A percentile compares a stretch with the other conserved stretches of the same genome.
Conservation (phyloP, 352 stramenopile species). For the Phytophthora brassicae region DNA sequence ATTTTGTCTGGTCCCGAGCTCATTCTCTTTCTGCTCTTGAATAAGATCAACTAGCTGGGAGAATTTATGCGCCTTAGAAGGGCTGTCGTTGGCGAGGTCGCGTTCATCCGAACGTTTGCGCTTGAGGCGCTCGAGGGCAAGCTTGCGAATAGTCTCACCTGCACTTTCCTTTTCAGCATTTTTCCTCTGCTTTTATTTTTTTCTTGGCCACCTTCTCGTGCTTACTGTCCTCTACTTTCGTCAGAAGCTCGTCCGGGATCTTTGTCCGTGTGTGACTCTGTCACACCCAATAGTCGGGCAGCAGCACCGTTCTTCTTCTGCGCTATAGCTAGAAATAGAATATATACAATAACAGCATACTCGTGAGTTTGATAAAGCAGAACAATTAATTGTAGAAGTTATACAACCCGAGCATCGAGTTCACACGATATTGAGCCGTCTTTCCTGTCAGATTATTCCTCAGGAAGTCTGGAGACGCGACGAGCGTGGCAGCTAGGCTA, state of each 20-base stretch:
- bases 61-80: not conserved
- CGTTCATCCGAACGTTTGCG: not conserved
- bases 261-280: conserved; percentile 5
- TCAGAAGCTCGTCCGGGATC: conserved; percentile 3
- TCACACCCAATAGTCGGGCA: not conserved
- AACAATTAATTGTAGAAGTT: no score
- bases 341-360: no score
- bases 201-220: not conserved
- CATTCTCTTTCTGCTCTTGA: not conserved
- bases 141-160: not conserved
- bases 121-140: not conserved
- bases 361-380: no score
- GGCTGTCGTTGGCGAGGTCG: not conserved
- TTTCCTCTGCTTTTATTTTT: not conserved
- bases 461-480: not conserved
- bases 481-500: not conserved
- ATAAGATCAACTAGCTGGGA: not conserved
- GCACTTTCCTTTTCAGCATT: not conserved
- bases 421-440: not conserved
- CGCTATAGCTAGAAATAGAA: no score
- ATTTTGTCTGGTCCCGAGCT: not conserved
- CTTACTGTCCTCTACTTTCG: not conserved
- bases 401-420: not conserved
- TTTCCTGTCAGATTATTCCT: not conserved
- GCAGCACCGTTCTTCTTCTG: no score